These are phyloP conservation scores for Eimeria falciformis DNA, from an alignment of 169 alveolate species.

Conservation along the genomic window DNA sequence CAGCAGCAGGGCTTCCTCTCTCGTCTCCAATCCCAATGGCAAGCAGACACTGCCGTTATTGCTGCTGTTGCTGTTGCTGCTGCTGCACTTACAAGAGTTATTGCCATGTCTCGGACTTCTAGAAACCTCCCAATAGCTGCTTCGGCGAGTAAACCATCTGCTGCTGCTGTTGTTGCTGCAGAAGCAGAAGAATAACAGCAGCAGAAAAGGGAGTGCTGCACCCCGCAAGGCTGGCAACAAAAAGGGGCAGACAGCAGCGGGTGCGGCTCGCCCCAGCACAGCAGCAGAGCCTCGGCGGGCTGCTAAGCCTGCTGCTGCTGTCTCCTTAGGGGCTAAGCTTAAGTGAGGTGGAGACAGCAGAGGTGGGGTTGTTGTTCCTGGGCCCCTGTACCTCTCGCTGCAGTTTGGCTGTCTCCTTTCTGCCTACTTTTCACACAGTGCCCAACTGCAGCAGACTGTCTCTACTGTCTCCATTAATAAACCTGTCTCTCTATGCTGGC, in stretches of 20 bases:
- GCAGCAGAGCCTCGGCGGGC: constrained; percentile 21
- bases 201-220: background rate
- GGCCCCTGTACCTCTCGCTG: background rate
- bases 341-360: background rate
- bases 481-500: background rate
- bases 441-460: too few relatives aligned
- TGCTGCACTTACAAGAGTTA: background rate
- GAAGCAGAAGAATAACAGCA: background rate
- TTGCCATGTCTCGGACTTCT: background rate
- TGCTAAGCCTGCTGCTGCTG: constrained; percentile 2
- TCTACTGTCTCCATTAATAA: too few relatives aligned
- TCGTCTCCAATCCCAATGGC: background rate
- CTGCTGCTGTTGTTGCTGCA: background rate
- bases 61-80: constrained; percentile 30
- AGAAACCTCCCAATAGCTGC: background rate
- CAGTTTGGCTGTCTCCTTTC: background rate
- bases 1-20: background rate
- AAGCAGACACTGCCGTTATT: background rate
- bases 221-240: background rate
- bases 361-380: background rate
- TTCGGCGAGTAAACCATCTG: background rate
- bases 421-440: too few relatives aligned
- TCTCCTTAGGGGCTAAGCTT: background rate
- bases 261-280: background rate
- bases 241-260: background rate